These are phyloP conservation scores for Xylariomycetidae sp. DNA, from an alignment of 2,329 filamentous ascomycete species.

Conservation along the genomic window DNA sequence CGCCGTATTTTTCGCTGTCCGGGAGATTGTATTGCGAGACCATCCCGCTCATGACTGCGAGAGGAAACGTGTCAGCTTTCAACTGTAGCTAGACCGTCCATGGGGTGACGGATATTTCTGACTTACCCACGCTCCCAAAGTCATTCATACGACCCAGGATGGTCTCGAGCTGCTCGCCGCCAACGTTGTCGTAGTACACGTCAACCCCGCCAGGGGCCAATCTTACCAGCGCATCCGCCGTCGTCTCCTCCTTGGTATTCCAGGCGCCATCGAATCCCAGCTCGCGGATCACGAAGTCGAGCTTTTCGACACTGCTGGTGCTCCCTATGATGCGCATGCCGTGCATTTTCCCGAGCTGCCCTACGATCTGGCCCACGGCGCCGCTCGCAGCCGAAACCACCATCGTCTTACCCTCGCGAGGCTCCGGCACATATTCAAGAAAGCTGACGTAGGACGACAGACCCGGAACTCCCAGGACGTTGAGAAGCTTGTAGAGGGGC, in stretches of 20 bases:
- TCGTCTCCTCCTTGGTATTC: constrained; percentile 83
- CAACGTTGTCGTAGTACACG: constrained; percentile 55
- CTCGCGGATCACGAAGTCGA: constrained; percentile 56
- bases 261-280: constrained; percentile 60
- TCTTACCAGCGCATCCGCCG: constrained; percentile 61
- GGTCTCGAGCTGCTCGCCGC: constrained; percentile 44
- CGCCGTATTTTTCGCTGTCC: constrained; percentile 5
- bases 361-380: constrained; percentile 77
- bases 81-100: neutral
- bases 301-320: constrained; percentile 75
- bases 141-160: constrained; percentile 7
- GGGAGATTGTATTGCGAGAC: constrained; percentile 11
- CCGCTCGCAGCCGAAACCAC: constrained; percentile 77
- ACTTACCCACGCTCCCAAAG: constrained; percentile 5
- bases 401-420: constrained; percentile 74
- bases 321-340: constrained; percentile 76
- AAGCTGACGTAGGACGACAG: constrained; percentile 52
- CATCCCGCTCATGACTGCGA: constrained; percentile 8
- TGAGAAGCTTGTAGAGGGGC: constrained; percentile 1
- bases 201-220: constrained; percentile 75
- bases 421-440: constrained; percentile 62
- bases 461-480: constrained; percentile 30
- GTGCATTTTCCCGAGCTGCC: constrained; percentile 77
- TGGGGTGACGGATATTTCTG: neutral
- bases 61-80: too few relatives aligned